Conservation (phyloP, 306 rosid species). For the Dalbergia cultrata region DNA sequence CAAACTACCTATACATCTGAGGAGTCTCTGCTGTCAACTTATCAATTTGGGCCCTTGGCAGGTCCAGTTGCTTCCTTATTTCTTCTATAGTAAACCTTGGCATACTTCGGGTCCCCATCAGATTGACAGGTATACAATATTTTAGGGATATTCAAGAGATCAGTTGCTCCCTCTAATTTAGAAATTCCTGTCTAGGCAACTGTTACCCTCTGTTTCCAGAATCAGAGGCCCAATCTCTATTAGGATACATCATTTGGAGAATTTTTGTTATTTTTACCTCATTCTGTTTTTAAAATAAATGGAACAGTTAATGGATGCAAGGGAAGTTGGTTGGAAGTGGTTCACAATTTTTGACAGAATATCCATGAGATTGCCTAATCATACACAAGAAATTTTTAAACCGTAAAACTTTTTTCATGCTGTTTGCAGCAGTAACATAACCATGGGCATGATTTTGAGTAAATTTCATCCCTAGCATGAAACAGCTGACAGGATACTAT, state of each 20-base stretch:
- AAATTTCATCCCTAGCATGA: slow-evolving; percentile 13
- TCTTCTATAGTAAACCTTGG: too few relatives aligned
- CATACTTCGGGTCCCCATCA: too few relatives aligned
- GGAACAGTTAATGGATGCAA: slow-evolving; percentile 8
- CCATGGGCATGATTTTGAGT: not conserved
- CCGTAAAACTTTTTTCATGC: not conserved
- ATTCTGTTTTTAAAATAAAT: slow-evolving; percentile 3
- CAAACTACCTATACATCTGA: too few relatives aligned
- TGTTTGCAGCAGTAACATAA: not conserved
- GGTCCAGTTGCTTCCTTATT: too few relatives aligned
- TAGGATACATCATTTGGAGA: not conserved
- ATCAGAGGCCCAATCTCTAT: not conserved
- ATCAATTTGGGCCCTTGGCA: too few relatives aligned
- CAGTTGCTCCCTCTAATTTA: too few relatives aligned
- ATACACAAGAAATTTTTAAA: not conserved
- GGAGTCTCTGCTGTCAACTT: too few relatives aligned
- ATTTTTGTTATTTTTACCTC: not conserved
- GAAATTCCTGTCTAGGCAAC: too few relatives aligned
- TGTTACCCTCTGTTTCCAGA: too few relatives aligned
- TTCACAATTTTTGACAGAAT: not conserved
- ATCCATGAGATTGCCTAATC: not conserved
- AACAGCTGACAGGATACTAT: not conserved
- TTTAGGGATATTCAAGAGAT: too few relatives aligned
- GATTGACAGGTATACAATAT: too few relatives aligned
- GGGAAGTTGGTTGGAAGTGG: too few relatives aligned